Conservation (phyloP, 2,329 filamentous ascomycete genomes). For the Botrytis elliptica region DNA sequence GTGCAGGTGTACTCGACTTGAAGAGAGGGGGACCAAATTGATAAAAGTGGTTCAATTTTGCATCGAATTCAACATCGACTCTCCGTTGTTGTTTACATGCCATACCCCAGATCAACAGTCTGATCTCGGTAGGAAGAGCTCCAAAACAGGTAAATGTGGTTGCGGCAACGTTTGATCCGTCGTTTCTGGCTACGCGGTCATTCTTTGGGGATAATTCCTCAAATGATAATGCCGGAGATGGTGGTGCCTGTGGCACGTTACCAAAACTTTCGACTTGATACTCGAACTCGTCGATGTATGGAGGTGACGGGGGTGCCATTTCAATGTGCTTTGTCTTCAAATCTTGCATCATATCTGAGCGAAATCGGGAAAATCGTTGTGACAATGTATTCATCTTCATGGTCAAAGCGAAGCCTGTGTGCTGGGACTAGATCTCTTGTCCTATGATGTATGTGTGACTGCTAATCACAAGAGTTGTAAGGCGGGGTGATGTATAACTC, state of each 20-base stretch:
- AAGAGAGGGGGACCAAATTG: background rate
- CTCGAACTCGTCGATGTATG: conserved; percentile 17
- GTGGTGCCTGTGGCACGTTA: background rate
- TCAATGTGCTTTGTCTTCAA: background rate
- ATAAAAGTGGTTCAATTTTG: background rate
- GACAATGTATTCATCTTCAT: background rate
- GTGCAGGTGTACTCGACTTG: background rate
- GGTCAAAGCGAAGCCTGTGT: background rate
- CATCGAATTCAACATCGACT: conserved; percentile 6
- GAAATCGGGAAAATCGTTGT: background rate
- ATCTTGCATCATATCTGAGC: background rate
- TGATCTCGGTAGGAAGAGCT: conserved; percentile 3
- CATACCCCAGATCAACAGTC: conserved; percentile 12
- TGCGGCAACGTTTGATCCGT: background rate
- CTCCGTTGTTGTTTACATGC: conserved; percentile 11
- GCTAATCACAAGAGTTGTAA: background rate
- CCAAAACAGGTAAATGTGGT: conserved; percentile 11
- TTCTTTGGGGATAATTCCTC: conserved; percentile 1
- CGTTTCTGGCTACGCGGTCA: background rate
- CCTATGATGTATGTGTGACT: background rate
- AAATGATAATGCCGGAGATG: conserved; percentile 18
- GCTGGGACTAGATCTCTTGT: background rate
- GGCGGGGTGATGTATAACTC: background rate
- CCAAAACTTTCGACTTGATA: conserved; percentile 16
- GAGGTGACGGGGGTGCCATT: background rate